Conservation (phyloP, 768 basidiomycete genomes). For the Tricholoma flavovirens region DNA sequence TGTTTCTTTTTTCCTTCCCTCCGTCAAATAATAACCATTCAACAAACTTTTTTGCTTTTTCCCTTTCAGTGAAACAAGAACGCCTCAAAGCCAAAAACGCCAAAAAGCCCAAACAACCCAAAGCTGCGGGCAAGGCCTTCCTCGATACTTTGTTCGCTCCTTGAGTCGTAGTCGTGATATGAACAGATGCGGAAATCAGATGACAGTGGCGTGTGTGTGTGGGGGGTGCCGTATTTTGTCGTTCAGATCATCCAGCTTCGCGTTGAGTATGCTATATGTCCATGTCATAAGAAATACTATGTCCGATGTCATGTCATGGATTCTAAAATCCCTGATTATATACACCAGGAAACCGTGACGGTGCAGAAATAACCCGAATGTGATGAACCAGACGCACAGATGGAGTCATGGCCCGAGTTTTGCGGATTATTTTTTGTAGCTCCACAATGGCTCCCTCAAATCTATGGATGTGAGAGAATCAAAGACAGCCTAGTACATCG, state of each 20-base stretch:
- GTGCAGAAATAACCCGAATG: too few species aligned
- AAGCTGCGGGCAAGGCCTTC: constrained; percentile 77
- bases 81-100: constrained; percentile 59
- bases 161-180: constrained; percentile 46
- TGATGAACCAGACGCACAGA: too few species aligned
- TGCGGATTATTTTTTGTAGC: too few species aligned
- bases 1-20: too few species aligned
- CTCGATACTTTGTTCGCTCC: constrained; percentile 80
- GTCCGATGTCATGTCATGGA: not conserved
- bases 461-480: not conserved
- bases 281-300: not conserved
- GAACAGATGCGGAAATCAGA: not conserved
- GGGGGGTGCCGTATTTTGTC: too few species aligned
- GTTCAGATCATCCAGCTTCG: not conserved
- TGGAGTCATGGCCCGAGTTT: too few species aligned
- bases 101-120: constrained; percentile 59
- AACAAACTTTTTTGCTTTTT: constrained; percentile 6
- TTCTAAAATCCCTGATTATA: too few species aligned
- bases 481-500: not conserved
- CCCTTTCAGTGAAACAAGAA: constrained; percentile 75
- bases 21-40: not conserved
- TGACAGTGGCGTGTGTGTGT: too few species aligned
- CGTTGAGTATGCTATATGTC: not conserved
- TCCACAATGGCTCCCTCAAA: not conserved
- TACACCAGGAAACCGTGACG: too few species aligned